These are phyloP conservation scores for Fraxinus sp. DNA, from an alignment of 305 asterid species.

Conservation along the genomic window DNA sequence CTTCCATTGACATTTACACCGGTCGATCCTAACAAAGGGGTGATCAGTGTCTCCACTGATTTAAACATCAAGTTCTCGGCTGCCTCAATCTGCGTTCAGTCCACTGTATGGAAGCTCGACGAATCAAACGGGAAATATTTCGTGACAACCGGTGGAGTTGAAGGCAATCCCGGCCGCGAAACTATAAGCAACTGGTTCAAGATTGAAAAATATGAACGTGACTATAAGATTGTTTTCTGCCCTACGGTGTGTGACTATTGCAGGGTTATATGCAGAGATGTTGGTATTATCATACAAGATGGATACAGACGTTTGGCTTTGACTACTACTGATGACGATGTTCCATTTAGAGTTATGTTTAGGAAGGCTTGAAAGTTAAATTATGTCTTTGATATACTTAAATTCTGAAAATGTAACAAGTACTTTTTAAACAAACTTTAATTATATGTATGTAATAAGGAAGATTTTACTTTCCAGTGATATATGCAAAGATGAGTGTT, in stretches of 20 bases:
- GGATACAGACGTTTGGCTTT: constrained; percentile 48
- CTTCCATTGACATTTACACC: constrained; percentile 49
- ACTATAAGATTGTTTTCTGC: constrained; percentile 52
- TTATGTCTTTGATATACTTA: neutral
- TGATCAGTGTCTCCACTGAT: constrained; percentile 45
- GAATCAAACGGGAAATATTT: constrained; percentile 30
- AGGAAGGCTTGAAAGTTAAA: constrained; percentile 32
- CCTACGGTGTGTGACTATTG: constrained; percentile 54
- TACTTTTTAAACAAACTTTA: neutral
- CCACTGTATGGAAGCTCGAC: constrained; percentile 51
- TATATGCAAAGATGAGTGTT: neutral
- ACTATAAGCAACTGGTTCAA: constrained; percentile 65
- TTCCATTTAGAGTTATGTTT: constrained; percentile 38
- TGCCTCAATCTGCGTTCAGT: constrained; percentile 37
- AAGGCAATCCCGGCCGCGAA: constrained; percentile 48
- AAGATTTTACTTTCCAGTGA: neutral
- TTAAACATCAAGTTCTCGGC: constrained; percentile 48
- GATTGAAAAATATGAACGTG: constrained; percentile 39
- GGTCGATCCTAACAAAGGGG: constrained; percentile 29
- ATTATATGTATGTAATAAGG: neutral
- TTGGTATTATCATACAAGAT: constrained; percentile 37
- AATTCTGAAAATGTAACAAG: neutral
- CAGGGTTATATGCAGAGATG: constrained; percentile 47
- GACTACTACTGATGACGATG: constrained; percentile 25
- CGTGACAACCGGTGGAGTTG: constrained; percentile 49